These are phyloP conservation scores for Tulasnella sp. DNA, from an alignment of 768 basidiomycete species.

Conservation along the genomic window DNA sequence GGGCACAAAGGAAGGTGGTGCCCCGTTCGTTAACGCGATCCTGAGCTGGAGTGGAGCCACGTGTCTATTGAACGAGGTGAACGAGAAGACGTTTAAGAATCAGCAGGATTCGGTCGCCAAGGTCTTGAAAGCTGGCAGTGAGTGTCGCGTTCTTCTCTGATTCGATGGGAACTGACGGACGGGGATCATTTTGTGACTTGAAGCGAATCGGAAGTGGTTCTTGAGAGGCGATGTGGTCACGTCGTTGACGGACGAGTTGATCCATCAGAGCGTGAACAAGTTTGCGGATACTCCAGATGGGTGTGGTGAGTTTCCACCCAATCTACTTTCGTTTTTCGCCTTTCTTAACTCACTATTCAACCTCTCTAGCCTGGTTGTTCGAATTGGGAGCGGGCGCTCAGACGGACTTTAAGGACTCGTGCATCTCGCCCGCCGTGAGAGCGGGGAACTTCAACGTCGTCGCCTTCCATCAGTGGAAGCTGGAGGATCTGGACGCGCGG, in stretches of 20 bases:
- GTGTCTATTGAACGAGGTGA: slow-evolving; percentile 79
- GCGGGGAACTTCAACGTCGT: slow-evolving; percentile 76
- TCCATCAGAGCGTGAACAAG: slow-evolving; percentile 68
- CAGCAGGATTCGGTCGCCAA: slow-evolving; percentile 91
- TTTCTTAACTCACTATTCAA: background rate
- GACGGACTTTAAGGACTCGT: slow-evolving; percentile 52
- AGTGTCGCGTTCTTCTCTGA: slow-evolving; percentile 16
- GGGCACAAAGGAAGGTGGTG: slow-evolving; percentile 59
- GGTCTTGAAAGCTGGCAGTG: slow-evolving; percentile 74
- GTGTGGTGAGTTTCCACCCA: slow-evolving; percentile 54
- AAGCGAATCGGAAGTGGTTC: slow-evolving; percentile 80
- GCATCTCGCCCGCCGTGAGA: slow-evolving; percentile 66
- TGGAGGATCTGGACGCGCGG: slow-evolving; percentile 65
- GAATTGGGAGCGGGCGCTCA: slow-evolving; percentile 80
- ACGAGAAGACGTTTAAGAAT: slow-evolving; percentile 77
- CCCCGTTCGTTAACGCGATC: slow-evolving; percentile 68
- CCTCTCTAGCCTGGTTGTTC: slow-evolving; percentile 69
- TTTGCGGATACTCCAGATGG: slow-evolving; percentile 81
- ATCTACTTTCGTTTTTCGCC: background rate
- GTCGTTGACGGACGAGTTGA: slow-evolving; percentile 77
- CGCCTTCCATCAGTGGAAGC: slow-evolving; percentile 88
- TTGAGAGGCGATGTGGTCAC: slow-evolving; percentile 76
- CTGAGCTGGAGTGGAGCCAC: slow-evolving; percentile 82
- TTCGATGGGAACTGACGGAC: background rate
- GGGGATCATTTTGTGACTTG: background rate